These are phyloP conservation scores for Gonapodya sp. DNA, from an alignment of 192 early-diverging fungal genomes.

Conservation along the genomic window DNA sequence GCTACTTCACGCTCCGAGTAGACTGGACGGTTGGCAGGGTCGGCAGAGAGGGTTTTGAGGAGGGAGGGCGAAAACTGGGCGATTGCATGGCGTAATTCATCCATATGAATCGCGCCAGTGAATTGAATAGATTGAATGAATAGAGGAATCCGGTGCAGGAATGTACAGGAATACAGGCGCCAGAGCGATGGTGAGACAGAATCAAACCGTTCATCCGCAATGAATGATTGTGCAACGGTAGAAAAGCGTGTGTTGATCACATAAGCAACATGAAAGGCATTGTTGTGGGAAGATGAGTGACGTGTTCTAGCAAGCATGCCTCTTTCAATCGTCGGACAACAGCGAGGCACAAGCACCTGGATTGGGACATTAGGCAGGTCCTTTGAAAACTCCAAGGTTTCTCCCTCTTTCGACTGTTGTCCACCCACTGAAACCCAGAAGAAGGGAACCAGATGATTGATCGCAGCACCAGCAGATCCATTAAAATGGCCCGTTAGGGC, in stretches of 20 bases:
- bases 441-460: no score
- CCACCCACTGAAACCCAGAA: neutral
- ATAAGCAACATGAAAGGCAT: no score
- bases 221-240: no score
- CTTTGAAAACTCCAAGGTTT: neutral
- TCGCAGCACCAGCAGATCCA: no score
- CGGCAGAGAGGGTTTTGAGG: constrained; percentile 1
- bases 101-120: no score
- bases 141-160: neutral
- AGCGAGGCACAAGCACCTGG: neutral
- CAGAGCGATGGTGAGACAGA: neutral
- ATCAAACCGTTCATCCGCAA: neutral
- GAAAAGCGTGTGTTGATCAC: no score
- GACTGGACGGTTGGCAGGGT: neutral
- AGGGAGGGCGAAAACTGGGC: neutral
- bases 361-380: neutral
- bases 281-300: no score
- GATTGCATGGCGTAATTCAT: neutral
- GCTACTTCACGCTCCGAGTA: neutral
- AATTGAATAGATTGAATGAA: no score
- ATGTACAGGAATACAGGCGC: neutral
- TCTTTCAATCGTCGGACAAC: neutral
- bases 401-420: neutral
- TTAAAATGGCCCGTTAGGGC: no score
- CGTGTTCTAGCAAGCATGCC: no score